Evolutionary conservation across 108 stramenopile genomes (phyloP).

Genomic region (Cyclotella cryptica): DNA sequence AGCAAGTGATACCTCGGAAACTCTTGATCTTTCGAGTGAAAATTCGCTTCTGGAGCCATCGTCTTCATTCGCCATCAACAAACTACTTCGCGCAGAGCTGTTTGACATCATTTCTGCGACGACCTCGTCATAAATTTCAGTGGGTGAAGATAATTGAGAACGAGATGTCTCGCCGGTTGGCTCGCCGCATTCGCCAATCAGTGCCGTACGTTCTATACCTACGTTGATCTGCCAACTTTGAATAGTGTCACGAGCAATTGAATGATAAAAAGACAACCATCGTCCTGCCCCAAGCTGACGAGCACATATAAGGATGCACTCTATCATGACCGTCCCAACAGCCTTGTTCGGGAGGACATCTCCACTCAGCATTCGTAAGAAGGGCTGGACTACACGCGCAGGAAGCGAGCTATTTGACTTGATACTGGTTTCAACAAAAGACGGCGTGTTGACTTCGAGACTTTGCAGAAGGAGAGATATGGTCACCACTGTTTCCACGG

Average conservation of each 20-base stretch:
- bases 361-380: constrained; percentile 70
- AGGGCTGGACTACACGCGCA: constrained; percentile 81
- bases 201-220: constrained; percentile 13
- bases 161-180: constrained; percentile 8
- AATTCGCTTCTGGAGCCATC: constrained; percentile 33
- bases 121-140: constrained; percentile 58
- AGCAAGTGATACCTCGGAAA: constrained; percentile 43
- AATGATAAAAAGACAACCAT: constrained; percentile 84
- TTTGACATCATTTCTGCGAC: constrained; percentile 37
- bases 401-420: constrained; percentile 61
- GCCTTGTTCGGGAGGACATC: constrained; percentile 52
- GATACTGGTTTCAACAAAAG: constrained; percentile 36
- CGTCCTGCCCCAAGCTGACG: constrained; percentile 67
- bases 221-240: constrained; percentile 58
- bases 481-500: constrained; percentile 68
- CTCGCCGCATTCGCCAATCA: constrained; percentile 13
- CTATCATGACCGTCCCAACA: constrained; percentile 75
- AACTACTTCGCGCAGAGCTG: constrained; percentile 16
- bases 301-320: constrained; percentile 76
- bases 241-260: constrained; percentile 59
- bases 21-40: constrained; percentile 40
- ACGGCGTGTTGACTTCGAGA: constrained; percentile 31
- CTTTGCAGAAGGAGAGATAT: constrained; percentile 66
- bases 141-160: constrained; percentile 16
- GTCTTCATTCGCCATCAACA: constrained; percentile 31